Evolutionary conservation across 2,329 filamentous ascomycete species (phyloP).

Genomic region (Bipolaris zeicola): DNA sequence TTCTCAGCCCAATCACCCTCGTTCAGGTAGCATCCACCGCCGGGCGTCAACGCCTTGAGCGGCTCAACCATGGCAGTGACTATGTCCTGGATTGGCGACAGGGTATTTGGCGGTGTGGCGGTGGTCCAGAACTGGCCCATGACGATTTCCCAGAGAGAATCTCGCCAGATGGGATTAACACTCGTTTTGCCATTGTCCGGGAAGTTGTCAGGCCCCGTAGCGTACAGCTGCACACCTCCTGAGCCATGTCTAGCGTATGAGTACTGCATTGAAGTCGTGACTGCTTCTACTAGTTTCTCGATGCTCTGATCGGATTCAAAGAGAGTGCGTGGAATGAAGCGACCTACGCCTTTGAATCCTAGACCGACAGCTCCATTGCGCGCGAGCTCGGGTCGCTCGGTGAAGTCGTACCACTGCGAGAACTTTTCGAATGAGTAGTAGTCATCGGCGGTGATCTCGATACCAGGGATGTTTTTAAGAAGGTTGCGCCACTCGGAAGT

Average conservation of each 20-base stretch:
- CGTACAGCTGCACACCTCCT: conserved; percentile 44
- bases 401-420: conserved; percentile 40
- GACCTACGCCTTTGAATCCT: conserved; percentile 41
- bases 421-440: conserved; percentile 42
- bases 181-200: conserved; percentile 40
- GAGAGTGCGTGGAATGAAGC: conserved; percentile 40
- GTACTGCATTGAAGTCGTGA: conserved; percentile 42
- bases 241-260: conserved; percentile 33
- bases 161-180: conserved; percentile 41
- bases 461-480: conserved; percentile 38
- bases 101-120: conserved; percentile 19
- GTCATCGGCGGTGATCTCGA: conserved; percentile 38
- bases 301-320: conserved; percentile 29
- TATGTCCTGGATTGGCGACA: conserved; percentile 38
- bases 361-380: conserved; percentile 44
- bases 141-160: conserved; percentile 43
- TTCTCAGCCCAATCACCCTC: conserved; percentile 46
- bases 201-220: conserved; percentile 42
- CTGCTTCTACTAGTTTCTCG: conserved; percentile 36
- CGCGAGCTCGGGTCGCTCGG: conserved; percentile 36
- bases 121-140: conserved; percentile 42
- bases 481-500: conserved; percentile 41
- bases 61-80: conserved; percentile 39
- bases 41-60: conserved; percentile 42
- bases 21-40: conserved; percentile 46